These are phyloP conservation scores for Ceratobasidium sp. DNA, from an alignment of 1,284 basidiomycete genomes.

Conservation along the genomic window DNA sequence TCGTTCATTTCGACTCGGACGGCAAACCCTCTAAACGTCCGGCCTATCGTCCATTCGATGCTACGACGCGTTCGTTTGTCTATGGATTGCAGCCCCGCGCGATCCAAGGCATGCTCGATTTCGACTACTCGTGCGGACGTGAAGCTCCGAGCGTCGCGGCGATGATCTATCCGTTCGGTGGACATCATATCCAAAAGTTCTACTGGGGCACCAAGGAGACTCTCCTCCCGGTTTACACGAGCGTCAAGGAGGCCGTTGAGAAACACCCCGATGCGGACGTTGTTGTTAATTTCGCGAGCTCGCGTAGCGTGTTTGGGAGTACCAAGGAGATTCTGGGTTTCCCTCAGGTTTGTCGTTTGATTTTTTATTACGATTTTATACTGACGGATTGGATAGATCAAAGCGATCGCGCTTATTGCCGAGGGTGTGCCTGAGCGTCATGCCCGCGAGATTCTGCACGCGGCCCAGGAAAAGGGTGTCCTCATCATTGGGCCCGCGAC, in stretches of 20 bases:
- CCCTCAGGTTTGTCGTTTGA: constrained; percentile 54
- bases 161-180: constrained; percentile 99
- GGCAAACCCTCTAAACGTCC: constrained; percentile 67
- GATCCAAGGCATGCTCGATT: constrained; percentile 99
- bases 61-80: constrained; percentile 92
- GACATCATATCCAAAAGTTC: constrained; percentile 99
- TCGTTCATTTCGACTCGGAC: constrained; percentile 81
- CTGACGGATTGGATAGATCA: constrained; percentile 62
- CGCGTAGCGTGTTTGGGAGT: constrained; percentile 93
- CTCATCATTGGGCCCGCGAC: constrained; percentile 99
- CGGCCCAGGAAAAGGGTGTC: constrained; percentile 87
- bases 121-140: constrained; percentile 98
- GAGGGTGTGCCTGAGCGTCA: constrained; percentile 99
- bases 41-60: constrained; percentile 91
- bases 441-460: constrained; percentile 94
- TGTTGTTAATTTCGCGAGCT: constrained; percentile 98
- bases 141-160: constrained; percentile 94
- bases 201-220: constrained; percentile 99
- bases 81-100: constrained; percentile 99
- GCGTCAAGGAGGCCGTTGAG: constrained; percentile 89
- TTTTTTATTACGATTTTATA: constrained; percentile 52
- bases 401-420: constrained; percentile 93
- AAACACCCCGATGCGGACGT: constrained; percentile 98
- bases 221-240: constrained; percentile 96
- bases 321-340: constrained; percentile 89